Evolutionary conservation across 1,284 basidiomycete genomes (phyloP).

Genomic region (Phylloboletellus chloephorus): DNA sequence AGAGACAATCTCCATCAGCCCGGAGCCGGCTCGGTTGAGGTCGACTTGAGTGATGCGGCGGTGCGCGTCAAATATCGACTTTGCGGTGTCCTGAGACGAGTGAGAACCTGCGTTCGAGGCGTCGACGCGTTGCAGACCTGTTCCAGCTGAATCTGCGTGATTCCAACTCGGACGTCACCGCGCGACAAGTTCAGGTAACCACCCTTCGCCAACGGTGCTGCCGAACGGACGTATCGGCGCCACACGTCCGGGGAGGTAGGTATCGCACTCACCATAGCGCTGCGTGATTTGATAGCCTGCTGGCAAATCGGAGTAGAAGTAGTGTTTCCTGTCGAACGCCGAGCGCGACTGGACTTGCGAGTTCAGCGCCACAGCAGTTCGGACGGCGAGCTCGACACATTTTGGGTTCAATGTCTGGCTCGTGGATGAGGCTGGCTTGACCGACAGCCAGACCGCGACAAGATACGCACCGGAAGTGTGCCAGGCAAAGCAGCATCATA

Average conservation of each 20-base stretch:
- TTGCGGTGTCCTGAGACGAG: conserved; percentile 80
- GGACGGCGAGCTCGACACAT: conserved; percentile 77
- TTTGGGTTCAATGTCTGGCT: conserved; percentile 68
- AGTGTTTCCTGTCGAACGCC: conserved; percentile 95
- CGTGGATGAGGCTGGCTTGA: conserved; percentile 1
- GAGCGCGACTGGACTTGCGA: conserved; percentile 70
- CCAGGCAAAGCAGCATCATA: conserved; percentile 94
- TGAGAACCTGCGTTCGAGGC: not conserved
- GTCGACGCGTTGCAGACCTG: conserved; percentile 55
- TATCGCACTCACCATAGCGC: conserved; percentile 65
- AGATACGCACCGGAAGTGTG: conserved; percentile 71
- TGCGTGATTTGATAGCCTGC: conserved; percentile 97
- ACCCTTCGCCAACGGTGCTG: conserved; percentile 74
- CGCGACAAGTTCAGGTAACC: conserved; percentile 57
- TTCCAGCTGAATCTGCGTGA: conserved; percentile 94
- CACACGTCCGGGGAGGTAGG: not conserved
- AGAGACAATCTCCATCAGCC: conserved; percentile 95
- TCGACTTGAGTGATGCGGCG: conserved; percentile 68
- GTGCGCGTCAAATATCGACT: conserved; percentile 67
- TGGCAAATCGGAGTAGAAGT: conserved; percentile 95
- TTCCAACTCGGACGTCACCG: conserved; percentile 54
- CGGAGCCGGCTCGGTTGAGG: conserved; percentile 86
- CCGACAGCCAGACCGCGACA: not conserved
- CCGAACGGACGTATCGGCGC: not conserved
- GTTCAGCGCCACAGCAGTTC: conserved; percentile 79